Evolutionary conservation across 495 filamentous ascomycete species (phyloP), one percentile per base, ranked within the genome.

Genomic region (Neurospora sp.): DNA sequence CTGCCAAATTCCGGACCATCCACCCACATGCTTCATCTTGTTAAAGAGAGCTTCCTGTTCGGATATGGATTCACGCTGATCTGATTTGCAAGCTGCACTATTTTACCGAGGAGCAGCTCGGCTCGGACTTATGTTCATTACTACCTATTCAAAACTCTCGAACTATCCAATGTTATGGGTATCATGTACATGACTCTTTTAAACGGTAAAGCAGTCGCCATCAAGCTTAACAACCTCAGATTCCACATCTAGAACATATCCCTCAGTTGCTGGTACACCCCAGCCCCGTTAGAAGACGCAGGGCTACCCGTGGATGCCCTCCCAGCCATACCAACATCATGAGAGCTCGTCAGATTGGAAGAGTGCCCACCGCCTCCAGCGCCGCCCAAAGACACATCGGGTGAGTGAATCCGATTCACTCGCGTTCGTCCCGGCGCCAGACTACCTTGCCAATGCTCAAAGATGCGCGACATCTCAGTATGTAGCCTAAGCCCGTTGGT

Each of bases 381-480:
- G 7, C 71, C 42, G 35, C 65, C 40, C 8, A 31, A 17, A 39
- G 68, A 31, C 17, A 61, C 9, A 9, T 70, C 39, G 16, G 69
- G 40, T 73, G 68, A 37, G 12, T 39, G 72, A 68, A 74, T 75
- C 16, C n/a, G 70, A n/a, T 73, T 78, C 40, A 76, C 78, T 17
- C 76, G 78, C 73, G 77, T 72, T 68, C 81, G 79, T 14, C 79
- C 81, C 20, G 45, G 20, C 9, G 45, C 9, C 45, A 53, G 45
- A 53, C 45, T 20, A 53, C 53, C 27, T 31, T 61, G 53, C 53
- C 31, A 31, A 61, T 61, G 16, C 73, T 86, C 84, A 70, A 81
- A 86, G 48, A 86, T 82, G 8, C 81, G 74, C 39, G 77, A 80
- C 81, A 86, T 84, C 74, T 86, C 84, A 40, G 73, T 83, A 68